These are phyloP conservation scores for Spirogloea muscicola DNA, from an alignment of 139 green algal genomes.

Conservation along the genomic window DNA sequence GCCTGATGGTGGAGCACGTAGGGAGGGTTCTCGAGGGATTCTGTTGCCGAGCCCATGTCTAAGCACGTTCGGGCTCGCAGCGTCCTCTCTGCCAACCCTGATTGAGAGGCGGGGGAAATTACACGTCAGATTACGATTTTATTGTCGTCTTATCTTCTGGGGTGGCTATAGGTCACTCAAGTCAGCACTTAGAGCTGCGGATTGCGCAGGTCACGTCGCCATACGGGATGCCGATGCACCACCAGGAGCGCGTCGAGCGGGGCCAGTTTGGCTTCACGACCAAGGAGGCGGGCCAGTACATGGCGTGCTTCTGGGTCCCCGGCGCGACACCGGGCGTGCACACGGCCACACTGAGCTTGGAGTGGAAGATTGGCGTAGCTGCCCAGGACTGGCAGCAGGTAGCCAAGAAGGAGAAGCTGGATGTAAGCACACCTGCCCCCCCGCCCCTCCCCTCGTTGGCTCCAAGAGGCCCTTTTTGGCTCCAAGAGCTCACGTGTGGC, in stretches of 20 bases:
- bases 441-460: not conserved
- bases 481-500: too few species aligned
- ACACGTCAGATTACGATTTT: too few species aligned
- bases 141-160: too few species aligned
- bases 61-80: too few species aligned
- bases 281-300: conserved; percentile 75
- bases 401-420: conserved; percentile 91
- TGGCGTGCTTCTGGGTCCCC: conserved; percentile 74
- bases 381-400: conserved; percentile 84
- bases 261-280: conserved; percentile 78
- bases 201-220: conserved; percentile 51
- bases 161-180: too few species aligned
- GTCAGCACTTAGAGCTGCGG: too few species aligned
- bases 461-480: too few species aligned
- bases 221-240: conserved; percentile 48
- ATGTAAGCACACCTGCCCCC: conserved; percentile 63
- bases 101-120: too few species aligned
- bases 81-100: too few species aligned
- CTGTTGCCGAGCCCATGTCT: too few species aligned
- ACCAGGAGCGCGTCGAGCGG: conserved; percentile 9
- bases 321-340: conserved; percentile 7
- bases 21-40: too few species aligned
- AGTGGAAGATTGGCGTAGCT: conserved; percentile 79
- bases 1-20: too few species aligned
- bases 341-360: conserved; percentile 51